Evolutionary conservation across 2,329 filamentous ascomycete genomes (phyloP).

Genomic region (Helminthosporium solani): DNA sequence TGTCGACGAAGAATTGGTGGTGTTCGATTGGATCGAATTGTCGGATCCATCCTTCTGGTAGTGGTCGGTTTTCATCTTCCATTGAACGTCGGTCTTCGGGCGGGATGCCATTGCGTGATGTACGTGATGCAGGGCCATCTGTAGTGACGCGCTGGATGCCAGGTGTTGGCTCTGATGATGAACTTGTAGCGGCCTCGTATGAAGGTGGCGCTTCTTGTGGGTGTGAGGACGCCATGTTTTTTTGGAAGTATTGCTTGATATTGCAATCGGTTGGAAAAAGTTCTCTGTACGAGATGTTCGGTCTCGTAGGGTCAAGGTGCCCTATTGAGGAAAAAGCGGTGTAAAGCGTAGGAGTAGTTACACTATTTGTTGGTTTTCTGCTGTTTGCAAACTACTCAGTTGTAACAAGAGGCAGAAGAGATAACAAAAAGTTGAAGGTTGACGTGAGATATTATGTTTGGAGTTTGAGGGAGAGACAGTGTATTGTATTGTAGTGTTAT

Average conservation of each 20-base stretch:
- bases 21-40: slow-evolving; percentile 55
- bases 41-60: slow-evolving; percentile 59
- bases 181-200: slow-evolving; percentile 34
- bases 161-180: slow-evolving; percentile 19
- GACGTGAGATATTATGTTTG: background rate
- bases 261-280: background rate
- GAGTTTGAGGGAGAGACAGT: background rate
- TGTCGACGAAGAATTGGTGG: slow-evolving; percentile 66
- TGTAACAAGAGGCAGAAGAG: background rate
- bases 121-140: slow-evolving; percentile 30
- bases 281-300: background rate
- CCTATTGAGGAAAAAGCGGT: no score
- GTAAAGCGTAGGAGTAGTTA: no score
- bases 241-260: background rate
- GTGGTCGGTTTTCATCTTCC: slow-evolving; percentile 59
- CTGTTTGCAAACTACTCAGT: no score
- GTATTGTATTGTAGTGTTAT: background rate
- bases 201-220: slow-evolving; percentile 35
- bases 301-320: no score
- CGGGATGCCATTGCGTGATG: slow-evolving; percentile 55
- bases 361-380: no score
- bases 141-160: slow-evolving; percentile 32
- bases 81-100: slow-evolving; percentile 56
- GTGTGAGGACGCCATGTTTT: slow-evolving; percentile 23
- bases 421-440: background rate